phyloP scores from a whole-genome alignment of 352 stramenopile species.

The Phytophthora megakarya region DNA sequence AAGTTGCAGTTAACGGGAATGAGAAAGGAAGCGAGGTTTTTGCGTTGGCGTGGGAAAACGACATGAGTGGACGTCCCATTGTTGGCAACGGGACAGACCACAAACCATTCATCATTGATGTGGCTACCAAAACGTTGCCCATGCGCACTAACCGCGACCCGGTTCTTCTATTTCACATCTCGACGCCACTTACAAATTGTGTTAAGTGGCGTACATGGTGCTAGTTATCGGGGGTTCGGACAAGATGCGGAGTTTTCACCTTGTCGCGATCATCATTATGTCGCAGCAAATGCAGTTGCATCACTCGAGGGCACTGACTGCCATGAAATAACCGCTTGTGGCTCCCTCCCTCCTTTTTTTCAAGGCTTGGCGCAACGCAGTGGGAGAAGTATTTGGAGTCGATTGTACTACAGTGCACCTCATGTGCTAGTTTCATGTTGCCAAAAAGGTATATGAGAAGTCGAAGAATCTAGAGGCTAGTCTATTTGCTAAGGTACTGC shows the following conservation, averaged over 20 bases:
- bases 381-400: constrained; percentile 6
- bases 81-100: constrained; percentile 10
- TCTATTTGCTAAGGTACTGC: neutral
- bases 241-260: constrained; percentile 20
- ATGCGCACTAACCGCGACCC: neutral
- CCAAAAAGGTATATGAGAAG: constrained; percentile 15
- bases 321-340: neutral
- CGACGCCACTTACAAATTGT: constrained; percentile 33
- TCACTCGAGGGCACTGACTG: neutral
- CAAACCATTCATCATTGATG: constrained; percentile 1
- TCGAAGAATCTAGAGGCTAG: neutral
- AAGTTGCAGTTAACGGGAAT: neutral
- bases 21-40: neutral
- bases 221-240: constrained; percentile 23
- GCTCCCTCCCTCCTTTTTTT: constrained; percentile 21
- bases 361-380: constrained; percentile 19
- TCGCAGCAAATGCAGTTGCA: constrained; percentile 10
- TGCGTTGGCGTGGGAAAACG: neutral
- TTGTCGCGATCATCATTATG: constrained; percentile 17
- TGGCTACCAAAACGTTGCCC: constrained; percentile 12
- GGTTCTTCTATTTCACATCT: constrained; percentile 16
- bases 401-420: neutral
- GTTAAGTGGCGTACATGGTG: neutral
- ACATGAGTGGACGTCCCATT: neutral
- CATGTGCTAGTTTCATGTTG: constrained; percentile 24